Evolutionary conservation across 306 rosid genomes (phyloP).

Genomic region (Echinosophora koreensis): DNA sequence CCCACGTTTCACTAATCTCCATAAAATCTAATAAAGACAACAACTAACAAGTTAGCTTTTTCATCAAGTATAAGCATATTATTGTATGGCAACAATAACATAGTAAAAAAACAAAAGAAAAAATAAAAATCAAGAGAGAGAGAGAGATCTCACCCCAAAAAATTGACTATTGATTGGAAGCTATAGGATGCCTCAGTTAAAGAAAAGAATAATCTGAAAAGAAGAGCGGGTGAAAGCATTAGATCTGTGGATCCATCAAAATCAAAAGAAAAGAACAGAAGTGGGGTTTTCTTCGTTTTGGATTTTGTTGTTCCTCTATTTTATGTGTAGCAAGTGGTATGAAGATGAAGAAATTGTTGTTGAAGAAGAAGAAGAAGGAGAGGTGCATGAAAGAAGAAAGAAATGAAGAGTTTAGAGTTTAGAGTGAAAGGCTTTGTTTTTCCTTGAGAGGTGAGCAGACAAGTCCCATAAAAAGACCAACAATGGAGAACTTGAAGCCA

Average conservation of each 20-base stretch:
- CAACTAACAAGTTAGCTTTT: constrained; percentile 42
- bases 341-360: constrained; percentile 49
- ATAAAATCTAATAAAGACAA: constrained; percentile 44
- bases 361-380: constrained; percentile 43
- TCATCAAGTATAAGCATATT: constrained; percentile 5
- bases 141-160: constrained; percentile 63
- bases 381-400: constrained; percentile 38
- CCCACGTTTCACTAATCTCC: constrained; percentile 29
- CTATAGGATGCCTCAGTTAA: constrained; percentile 36
- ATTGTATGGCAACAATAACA: not conserved
- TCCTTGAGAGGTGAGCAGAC: constrained; percentile 45
- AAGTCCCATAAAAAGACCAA: constrained; percentile 78
- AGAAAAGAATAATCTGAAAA: constrained; percentile 58
- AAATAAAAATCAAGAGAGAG: constrained; percentile 17
- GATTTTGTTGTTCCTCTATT: constrained; percentile 2
- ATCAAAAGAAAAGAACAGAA: constrained; percentile 40
- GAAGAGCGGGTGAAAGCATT: constrained; percentile 44
- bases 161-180: constrained; percentile 48
- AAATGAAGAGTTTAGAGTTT: constrained; percentile 38
- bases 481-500: constrained; percentile 84
- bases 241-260: constrained; percentile 84
- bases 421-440: constrained; percentile 37
- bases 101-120: constrained; percentile 4
- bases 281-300: constrained; percentile 13
- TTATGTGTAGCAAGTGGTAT: constrained; percentile 17